phyloP scores from a whole-genome alignment of 768 basidiomycete genomes.

The Hericium coralloides region DNA sequence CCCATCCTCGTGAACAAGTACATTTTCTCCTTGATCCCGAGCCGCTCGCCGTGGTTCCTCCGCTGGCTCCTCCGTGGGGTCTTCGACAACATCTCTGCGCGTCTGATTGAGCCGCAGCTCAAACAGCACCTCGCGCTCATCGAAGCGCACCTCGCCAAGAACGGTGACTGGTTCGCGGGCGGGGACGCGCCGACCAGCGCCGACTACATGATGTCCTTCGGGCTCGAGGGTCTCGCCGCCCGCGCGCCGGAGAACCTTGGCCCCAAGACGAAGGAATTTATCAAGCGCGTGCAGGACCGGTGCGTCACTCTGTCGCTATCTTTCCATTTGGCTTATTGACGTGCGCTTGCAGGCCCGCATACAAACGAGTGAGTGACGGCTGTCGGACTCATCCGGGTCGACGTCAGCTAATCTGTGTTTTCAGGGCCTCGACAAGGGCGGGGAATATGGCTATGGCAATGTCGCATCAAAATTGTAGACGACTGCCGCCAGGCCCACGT shows the following conservation, averaged over 20 bases:
- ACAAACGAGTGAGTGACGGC: conserved; percentile 16
- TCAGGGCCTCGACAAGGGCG: conserved; percentile 22
- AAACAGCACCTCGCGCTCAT: conserved; percentile 24
- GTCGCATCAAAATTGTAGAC: neutral
- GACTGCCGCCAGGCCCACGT: neutral
- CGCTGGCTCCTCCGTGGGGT: conserved; percentile 24
- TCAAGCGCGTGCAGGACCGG: conserved; percentile 28
- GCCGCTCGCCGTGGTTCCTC: conserved; percentile 27
- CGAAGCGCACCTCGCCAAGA: conserved; percentile 27
- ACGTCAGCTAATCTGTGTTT: neutral
- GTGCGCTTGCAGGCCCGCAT: conserved; percentile 17
- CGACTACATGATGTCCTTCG: conserved; percentile 36
- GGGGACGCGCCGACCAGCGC: conserved; percentile 31
- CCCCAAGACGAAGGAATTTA: conserved; percentile 25
- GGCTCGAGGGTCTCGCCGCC: conserved; percentile 22
- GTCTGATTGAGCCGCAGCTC: conserved; percentile 21
- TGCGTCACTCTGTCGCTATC: conserved; percentile 11
- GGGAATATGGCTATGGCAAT: conserved; percentile 21
- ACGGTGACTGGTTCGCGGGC: conserved; percentile 26
- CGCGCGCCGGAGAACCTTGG: conserved; percentile 17
- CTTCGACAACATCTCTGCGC: conserved; percentile 20
- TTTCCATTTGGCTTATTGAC: conserved; percentile 1
- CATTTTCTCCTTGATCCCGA: conserved; percentile 24
- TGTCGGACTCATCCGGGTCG: neutral
- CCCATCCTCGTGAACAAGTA: conserved; percentile 29